Percentiles rank a stretch among this genome's conserved stretches.
phyloP scores from a whole-genome alignment of 257 asterid species.

The Solanum sejunctum region DNA sequence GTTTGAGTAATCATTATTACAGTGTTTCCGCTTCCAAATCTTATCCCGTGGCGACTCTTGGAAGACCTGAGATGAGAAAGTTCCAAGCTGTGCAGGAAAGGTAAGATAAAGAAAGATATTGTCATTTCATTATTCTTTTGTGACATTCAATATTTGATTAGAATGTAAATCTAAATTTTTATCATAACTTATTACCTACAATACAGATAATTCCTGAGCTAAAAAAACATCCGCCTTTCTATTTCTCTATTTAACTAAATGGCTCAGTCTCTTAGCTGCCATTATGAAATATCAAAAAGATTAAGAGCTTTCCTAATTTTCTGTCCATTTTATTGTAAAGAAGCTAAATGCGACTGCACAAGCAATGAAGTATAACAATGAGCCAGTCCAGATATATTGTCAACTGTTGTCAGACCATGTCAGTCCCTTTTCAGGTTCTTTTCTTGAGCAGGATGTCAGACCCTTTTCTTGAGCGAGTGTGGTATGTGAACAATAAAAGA shows the following conservation, averaged over 20 bases:
- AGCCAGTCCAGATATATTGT: neutral
- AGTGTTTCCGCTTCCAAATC: constrained; percentile 84
- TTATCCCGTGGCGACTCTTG: constrained; percentile 94
- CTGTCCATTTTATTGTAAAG: neutral
- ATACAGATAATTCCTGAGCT: neutral
- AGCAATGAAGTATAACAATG: neutral
- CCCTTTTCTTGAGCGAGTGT: neutral
- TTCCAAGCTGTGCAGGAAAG: constrained; percentile 67
- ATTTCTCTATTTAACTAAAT: neutral
- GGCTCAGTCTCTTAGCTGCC: neutral
- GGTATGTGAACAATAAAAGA: neutral
- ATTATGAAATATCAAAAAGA: neutral
- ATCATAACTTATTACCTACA: neutral
- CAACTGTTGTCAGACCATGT: neutral
- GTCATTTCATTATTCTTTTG: neutral
- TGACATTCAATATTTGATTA: neutral
- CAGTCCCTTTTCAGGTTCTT: neutral
- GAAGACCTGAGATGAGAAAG: constrained; percentile 94
- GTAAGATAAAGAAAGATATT: neutral
- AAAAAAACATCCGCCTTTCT: neutral
- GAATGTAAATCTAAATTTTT: neutral
- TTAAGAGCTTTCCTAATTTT: neutral
- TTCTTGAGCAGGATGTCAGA: neutral
- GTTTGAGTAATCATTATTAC: constrained; percentile 23
- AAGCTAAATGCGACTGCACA: neutral